phyloP scores from a whole-genome alignment of 441 rosid species.

The Populus trichocarpa region DNA sequence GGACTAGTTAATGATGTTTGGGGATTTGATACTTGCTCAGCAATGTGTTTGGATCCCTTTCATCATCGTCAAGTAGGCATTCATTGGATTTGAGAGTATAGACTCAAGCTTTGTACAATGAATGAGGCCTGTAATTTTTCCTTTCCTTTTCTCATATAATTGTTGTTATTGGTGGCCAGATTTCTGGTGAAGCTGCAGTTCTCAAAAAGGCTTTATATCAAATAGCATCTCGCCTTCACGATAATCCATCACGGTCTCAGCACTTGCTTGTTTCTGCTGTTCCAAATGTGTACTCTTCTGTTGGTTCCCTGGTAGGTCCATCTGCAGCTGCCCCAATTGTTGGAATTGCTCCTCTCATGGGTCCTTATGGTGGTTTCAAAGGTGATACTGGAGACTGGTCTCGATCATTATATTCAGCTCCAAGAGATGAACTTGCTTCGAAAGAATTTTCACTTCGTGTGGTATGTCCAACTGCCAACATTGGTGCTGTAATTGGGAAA shows the following conservation, averaged over 20 bases:
- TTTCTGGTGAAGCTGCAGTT: constrained; percentile 75
- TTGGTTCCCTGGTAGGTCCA: constrained; percentile 52
- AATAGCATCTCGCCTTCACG: constrained; percentile 86
- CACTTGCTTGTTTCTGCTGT: constrained; percentile 66
- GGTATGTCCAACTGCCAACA: constrained; percentile 73
- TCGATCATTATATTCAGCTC: constrained; percentile 72
- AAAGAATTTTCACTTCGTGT: constrained; percentile 80
- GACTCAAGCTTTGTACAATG: background rate
- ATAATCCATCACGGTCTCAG: constrained; percentile 88
- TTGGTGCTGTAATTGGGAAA: constrained; percentile 86
- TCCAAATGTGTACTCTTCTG: constrained; percentile 45
- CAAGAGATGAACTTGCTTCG: constrained; percentile 69
- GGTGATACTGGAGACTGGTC: constrained; percentile 80
- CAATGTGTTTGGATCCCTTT: background rate
- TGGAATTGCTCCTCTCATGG: constrained; percentile 70
- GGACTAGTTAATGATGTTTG: background rate
- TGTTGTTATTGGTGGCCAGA: constrained; percentile 35
- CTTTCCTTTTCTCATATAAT: background rate
- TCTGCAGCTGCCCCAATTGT: constrained; percentile 55
- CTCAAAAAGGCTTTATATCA: constrained; percentile 82
- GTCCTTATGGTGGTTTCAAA: constrained; percentile 82
- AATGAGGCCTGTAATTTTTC: background rate
- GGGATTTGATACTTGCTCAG: background rate
- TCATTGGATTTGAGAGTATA: background rate
- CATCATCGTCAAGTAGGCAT: background rate